Evolutionary conservation across 2,329 filamentous ascomycete genomes (phyloP), one percentile per base, ranked within the genome.

Genomic region (Aspergillus thermomutatus): DNA sequence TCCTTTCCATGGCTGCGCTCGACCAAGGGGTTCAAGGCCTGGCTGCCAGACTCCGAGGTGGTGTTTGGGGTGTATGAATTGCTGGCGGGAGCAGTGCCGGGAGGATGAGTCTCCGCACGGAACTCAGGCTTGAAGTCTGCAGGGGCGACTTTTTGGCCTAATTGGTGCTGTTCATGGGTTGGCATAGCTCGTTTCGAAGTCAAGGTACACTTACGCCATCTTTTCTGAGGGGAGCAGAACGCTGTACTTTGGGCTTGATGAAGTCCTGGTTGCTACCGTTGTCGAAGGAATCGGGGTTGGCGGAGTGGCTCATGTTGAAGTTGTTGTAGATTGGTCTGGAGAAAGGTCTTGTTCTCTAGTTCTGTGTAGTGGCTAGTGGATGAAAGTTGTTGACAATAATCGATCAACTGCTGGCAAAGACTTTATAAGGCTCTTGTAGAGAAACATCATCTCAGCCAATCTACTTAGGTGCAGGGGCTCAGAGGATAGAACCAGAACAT

Each of bases 121-220:
- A 89, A 91, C 66, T 89, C 87, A 21, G 84, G 84, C 11, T 73
- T 85, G 62, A 85, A 83, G 60, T 79, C 76, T 11, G 65, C 61
- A n/a, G 72, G 72, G 65, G 83, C 83, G 56, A 84, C 80, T 59
- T 83, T 80, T 63, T 80, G 77, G 52, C 87, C 87, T 3, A 82
- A 81, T 67, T 85, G 79, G 72, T 91, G 87, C 86, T 89, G 63
- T 6, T 50, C 26, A 23, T 34, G 28, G 6, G n/a, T 31, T 52
- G 49, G 21, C 34, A 37, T 37, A 37, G 31, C 17, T 23, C 26
- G 23, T 23, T 23, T 14, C 4, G 19, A 7, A 10, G 4, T 25
- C 23, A 41, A 48, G 23, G 41, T 8, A 48, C 8, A 77, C 80
- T 73, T 80, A 85, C 82, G 21, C 84, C 83, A 50, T 79, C 75